Base-by-base conservation (phyloP, 768 basidiomycete genomes). In the Tulasnella sp. region DNA sequence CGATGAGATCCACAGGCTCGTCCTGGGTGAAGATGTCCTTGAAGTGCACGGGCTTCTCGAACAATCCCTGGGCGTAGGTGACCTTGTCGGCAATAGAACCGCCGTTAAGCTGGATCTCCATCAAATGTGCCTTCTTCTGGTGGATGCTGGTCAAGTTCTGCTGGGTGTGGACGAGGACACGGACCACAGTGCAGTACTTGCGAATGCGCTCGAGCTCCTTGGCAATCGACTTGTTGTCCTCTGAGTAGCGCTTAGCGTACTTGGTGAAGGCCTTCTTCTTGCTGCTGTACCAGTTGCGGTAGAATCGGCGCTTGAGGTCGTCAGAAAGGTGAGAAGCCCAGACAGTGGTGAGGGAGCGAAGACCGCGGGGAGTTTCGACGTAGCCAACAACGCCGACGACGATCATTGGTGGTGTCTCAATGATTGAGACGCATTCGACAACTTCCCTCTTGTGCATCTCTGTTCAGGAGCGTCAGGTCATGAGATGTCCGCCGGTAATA, bases 261-360 rank as follows among this genome's bases (percentile, higher is more conserved):
- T 96, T 95, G 84, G 98, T 99, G 92, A 99, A 99, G 56, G 98
- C 98, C 92, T 99, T 99, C 92, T 99, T 99, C 94, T 99, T 99
- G 74, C 96, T 97, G 83, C 95, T 93, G 90, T 99, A 99, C 97
- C 97, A 98, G 91, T 97, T 98, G 91, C 96, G 97, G 93, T 99
- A 98, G 93, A 99, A 98, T 83, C 98, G 92, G 85, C 98, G 95
- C 88, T 97, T 99, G 86, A 99, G 86, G 86, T 98, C 97, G 86
- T 98, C 98, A 52, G 95, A 97, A 62, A 99, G 91, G 87, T 99
- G 98, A 83, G 94, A 94, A 72, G 98, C 97, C 98, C 88, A 88
- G 86, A 98, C 97, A 81, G 98, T 99, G 85, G 98, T 99, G 85
- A 99, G 93, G 58, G 96, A 95, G 85, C 98, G 96, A 82, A 99